These are phyloP conservation scores for Saccharomycopsis sp. DNA, from an alignment of 805 yeast species.

Conservation along the genomic window DNA sequence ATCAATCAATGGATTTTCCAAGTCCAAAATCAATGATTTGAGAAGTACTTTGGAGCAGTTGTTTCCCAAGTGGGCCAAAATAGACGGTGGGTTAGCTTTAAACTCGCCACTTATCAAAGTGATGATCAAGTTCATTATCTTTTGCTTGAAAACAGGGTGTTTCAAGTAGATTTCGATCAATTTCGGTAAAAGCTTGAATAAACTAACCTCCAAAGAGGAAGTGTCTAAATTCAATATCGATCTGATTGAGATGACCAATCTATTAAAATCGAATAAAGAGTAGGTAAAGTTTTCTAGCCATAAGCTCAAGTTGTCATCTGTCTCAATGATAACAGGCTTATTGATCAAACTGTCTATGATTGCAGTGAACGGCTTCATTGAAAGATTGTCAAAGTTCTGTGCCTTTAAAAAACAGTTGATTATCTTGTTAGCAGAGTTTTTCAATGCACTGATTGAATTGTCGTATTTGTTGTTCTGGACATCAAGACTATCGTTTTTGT, in stretches of 20 bases:
- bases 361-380: conserved; percentile 46
- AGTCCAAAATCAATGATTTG: conserved; percentile 51
- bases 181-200: conserved; percentile 49
- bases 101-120: conserved; percentile 44
- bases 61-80: conserved; percentile 75
- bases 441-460: conserved; percentile 34
- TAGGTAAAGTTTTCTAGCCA: conserved; percentile 45
- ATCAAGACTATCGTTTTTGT: neutral
- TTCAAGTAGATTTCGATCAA: conserved; percentile 53
- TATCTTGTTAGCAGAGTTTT: conserved; percentile 44
- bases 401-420: conserved; percentile 50
- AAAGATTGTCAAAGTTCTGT: conserved; percentile 43
- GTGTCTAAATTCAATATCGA: conserved; percentile 37
- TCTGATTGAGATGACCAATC: conserved; percentile 51
- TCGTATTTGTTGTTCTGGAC: neutral
- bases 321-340: conserved; percentile 24
- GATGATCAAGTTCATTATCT: conserved; percentile 50
- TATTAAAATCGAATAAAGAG: conserved; percentile 48
- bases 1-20: conserved; percentile 50
- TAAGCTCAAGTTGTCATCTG: conserved; percentile 38
- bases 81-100: conserved; percentile 51
- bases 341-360: conserved; percentile 43
- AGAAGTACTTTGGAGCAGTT: conserved; percentile 53
- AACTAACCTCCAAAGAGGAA: conserved; percentile 55
- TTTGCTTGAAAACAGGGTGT: conserved; percentile 40